Conservation (phyloP, 2,329 filamentous ascomycete genomes). For the Aspergillus cejpii region DNA sequence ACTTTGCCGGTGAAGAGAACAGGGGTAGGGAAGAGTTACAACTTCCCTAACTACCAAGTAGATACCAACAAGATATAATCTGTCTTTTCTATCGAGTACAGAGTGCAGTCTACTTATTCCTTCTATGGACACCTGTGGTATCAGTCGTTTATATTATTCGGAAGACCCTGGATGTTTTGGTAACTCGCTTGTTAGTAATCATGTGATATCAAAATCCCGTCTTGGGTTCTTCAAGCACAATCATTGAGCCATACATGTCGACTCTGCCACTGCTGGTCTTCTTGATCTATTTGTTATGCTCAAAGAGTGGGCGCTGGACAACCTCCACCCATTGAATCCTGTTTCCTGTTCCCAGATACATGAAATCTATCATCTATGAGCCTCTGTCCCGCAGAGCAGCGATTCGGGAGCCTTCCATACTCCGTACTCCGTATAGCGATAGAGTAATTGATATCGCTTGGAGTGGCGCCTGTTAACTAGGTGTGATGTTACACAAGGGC, state of each 20-base stretch:
- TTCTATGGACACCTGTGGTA: too few species aligned
- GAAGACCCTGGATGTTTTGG: too few species aligned
- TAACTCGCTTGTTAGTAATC: too few species aligned
- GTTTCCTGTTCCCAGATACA: conserved; percentile 8
- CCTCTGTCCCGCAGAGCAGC: background rate
- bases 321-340: background rate
- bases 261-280: too few species aligned
- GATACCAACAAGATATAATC: too few species aligned
- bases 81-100: too few species aligned
- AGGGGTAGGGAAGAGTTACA: conserved; percentile 1
- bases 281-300: too few species aligned
- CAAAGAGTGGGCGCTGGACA: background rate
- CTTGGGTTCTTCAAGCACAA: background rate
- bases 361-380: conserved; percentile 4
- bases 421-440: background rate
- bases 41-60: too few species aligned
- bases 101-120: too few species aligned
- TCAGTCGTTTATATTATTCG: too few species aligned
- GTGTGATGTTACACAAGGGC: background rate
- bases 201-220: background rate
- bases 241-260: background rate
- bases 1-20: conserved; percentile 21
- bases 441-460: background rate
- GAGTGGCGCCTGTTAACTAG: background rate
- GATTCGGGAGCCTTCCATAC: too few species aligned